Base-by-base conservation (phyloP, 306 rosid genomes). In the Ceratonia siliqua region DNA sequence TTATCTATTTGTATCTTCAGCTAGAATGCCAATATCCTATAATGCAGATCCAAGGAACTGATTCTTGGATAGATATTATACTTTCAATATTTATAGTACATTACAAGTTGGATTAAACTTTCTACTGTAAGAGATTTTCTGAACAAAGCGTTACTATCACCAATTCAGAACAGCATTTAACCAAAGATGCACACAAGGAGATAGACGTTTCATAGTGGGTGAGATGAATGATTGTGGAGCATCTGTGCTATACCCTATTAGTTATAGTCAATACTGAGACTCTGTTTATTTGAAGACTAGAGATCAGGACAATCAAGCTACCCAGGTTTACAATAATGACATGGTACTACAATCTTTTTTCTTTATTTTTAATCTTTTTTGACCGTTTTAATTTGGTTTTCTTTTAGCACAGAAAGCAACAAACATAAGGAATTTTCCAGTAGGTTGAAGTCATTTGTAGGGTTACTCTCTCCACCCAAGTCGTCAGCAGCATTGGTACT, bases 401-500 rank as follows among this genome's bases (percentile, higher is more conserved):
- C 80, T 76, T 78, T 73, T 68, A 57, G 53, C 38, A 53, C 35
- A 48, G 55, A 71, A 68, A 48, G 55, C 67, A 68, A 79, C 85
- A 80, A 81, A 83, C 84, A 52, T 81, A 4, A n/a, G 85, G 87
- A 83, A 87, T 85, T 75, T 89, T 79, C 70, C 64, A 52, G 32
- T 54, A 27, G 69, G 64, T 18, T 68, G 58, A 50, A 43, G 62
- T 73, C 52, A 24, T 70, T 38, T 55, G 20, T 67, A 72, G 67
- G 33, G 75, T 59, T 32, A 52, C 64, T 27, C 68, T 73, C 49
- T 74, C 22, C 49, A 1, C 66, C 73, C 57, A 14, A 39, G 42
- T 39, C 63, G n/a, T 73, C 39, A 14, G 39, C 43, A 59, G 68
- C 72, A 70, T 50, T 21, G 62, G 78, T 57, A 74, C 79, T 77